Evolutionary conservation across 73 alveolate genomes (phyloP).

Genomic region (Paramecium tetraurelia): DNA sequence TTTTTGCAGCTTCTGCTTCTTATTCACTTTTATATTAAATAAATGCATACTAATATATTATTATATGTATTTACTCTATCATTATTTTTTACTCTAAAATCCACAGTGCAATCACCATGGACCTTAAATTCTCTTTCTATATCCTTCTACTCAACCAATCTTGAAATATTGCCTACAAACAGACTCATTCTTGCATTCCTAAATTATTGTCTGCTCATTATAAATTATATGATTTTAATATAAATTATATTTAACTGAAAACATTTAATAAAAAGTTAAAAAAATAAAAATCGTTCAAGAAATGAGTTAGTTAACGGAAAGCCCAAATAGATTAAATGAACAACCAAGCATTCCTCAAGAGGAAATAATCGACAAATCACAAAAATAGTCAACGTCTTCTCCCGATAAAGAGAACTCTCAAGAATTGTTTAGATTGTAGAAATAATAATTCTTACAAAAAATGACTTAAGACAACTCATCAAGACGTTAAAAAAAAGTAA

Average conservation of each 20-base stretch:
- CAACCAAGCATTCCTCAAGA: neutral
- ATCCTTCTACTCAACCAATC: constrained; percentile 54
- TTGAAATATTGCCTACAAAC: constrained; percentile 63
- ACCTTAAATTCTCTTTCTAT: constrained; percentile 54
- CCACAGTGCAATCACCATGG: constrained; percentile 64
- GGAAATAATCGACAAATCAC: neutral
- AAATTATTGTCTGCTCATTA: constrained; percentile 38
- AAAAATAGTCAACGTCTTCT: neutral
- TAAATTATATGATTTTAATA: neutral
- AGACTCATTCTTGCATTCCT: constrained; percentile 55
- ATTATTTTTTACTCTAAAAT: constrained; percentile 60
- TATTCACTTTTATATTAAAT: constrained; percentile 34
- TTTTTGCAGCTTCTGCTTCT: constrained; percentile 44
- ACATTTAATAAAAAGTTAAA: constrained; percentile 6
- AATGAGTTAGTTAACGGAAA: constrained; percentile 31
- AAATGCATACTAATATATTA: constrained; percentile 31
- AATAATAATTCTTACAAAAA: neutral
- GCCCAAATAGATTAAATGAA: neutral
- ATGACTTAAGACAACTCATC: neutral
- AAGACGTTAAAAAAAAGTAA: constrained; percentile 30
- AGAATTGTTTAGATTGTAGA: constrained; percentile 10
- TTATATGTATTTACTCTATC: constrained; percentile 12
- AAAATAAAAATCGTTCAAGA: neutral
- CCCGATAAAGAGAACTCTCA: constrained; percentile 31
- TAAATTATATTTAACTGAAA: neutral